Evolutionary conservation across 1,284 basidiomycete species (phyloP).

Genomic region (Boletus semigastroideus): DNA sequence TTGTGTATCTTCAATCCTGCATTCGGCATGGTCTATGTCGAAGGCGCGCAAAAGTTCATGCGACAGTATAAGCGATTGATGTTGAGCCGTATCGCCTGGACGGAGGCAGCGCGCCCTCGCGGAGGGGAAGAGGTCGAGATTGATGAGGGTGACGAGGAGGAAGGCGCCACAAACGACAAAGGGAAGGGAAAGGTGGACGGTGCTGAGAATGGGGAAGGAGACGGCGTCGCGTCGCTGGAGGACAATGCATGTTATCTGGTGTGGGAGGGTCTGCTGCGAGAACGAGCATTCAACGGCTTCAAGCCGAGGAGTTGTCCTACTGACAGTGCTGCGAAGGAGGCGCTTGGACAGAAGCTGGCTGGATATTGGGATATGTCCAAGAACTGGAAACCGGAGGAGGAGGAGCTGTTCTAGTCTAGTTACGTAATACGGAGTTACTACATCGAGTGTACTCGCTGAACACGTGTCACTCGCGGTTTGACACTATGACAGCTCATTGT

Average conservation of each 20-base stretch:
- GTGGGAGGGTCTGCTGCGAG: conserved; percentile 90
- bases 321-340: conserved; percentile 83
- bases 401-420: conserved; percentile 61
- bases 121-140: conserved; percentile 70
- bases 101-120: conserved; percentile 81
- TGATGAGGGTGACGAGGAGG: conserved; percentile 51
- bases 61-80: conserved; percentile 89
- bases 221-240: conserved; percentile 53
- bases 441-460: too few species aligned
- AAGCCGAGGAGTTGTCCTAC: conserved; percentile 84
- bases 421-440: too few species aligned
- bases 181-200: conserved; percentile 29
- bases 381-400: conserved; percentile 79
- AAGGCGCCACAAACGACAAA: conserved; percentile 35
- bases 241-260: conserved; percentile 89
- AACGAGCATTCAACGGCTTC: conserved; percentile 80
- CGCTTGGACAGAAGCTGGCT: conserved; percentile 77
- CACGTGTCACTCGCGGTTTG: too few species aligned
- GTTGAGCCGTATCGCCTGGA: conserved; percentile 91
- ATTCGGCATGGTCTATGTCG: conserved; percentile 92
- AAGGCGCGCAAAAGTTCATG: conserved; percentile 86
- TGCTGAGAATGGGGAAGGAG: conserved; percentile 12
- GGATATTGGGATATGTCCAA: conserved; percentile 96
- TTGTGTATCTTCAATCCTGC: conserved; percentile 86
- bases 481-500: too few species aligned